Conservation (phyloP, 2,329 filamentous ascomycete species). For the Colletotrichum brevisporum region DNA sequence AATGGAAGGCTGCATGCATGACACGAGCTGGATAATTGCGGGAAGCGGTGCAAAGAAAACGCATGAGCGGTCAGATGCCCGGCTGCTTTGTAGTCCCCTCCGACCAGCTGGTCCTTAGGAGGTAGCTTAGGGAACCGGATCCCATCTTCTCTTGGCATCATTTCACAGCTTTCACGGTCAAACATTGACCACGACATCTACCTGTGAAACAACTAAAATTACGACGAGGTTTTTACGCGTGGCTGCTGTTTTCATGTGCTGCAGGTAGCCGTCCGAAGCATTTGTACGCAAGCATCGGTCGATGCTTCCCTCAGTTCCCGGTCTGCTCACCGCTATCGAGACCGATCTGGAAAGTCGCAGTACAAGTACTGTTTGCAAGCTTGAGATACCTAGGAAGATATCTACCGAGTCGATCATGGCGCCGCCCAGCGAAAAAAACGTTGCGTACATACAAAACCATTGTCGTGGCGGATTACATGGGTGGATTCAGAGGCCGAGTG, state of each 20-base stretch:
- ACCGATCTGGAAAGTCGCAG: background rate
- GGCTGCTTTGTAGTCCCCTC: background rate
- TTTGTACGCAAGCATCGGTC: background rate
- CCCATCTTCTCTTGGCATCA: background rate
- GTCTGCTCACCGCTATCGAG: constrained; percentile 25
- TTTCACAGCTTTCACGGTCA: background rate
- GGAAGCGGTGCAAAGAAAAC: background rate
- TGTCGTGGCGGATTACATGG: no score
- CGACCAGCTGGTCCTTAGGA: background rate
- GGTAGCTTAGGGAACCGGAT: no score
- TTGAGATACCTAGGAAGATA: background rate
- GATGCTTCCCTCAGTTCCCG: background rate
- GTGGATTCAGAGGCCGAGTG: no score
- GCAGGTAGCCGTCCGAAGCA: constrained; percentile 19
- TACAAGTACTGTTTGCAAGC: background rate
- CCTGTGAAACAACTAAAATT: constrained; percentile 9
- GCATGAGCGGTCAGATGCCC: constrained; percentile 5
- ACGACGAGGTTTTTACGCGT: constrained; percentile 8
- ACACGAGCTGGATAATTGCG: background rate
- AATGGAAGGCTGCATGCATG: constrained; percentile 12
- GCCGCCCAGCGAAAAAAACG: background rate
- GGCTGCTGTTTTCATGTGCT: constrained; percentile 23
- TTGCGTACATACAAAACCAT: no score
- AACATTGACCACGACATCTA: constrained; percentile 5
- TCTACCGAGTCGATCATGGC: background rate